phyloP scores from a whole-genome alignment of 305 asterid species.

The Solanum aculeatissimum region DNA sequence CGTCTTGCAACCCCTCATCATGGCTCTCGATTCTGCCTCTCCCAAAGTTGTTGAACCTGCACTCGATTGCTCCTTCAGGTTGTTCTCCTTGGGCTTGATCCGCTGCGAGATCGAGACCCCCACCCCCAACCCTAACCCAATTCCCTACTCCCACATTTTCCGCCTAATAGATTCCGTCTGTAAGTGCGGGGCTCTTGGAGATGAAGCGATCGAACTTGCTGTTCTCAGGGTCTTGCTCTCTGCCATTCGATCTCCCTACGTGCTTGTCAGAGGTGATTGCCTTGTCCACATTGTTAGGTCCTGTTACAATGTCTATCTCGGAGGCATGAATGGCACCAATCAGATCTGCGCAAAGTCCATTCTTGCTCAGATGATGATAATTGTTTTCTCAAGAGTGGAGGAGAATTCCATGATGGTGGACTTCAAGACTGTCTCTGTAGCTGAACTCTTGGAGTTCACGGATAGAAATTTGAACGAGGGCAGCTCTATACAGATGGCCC shows the following conservation, averaged over 20 bases:
- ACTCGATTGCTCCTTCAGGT: constrained; percentile 73
- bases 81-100: constrained; percentile 67
- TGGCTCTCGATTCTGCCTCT: constrained; percentile 68
- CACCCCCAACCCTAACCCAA: not conserved
- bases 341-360: constrained; percentile 98
- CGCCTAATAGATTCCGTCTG: constrained; percentile 74
- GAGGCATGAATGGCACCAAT: constrained; percentile 91
- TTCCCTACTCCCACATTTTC: constrained; percentile 33
- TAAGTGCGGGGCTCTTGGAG: constrained; percentile 66
- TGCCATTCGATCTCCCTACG: constrained; percentile 70
- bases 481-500: constrained; percentile 73
- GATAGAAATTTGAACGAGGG: constrained; percentile 94
- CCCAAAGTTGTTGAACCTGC: constrained; percentile 92
- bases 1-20: constrained; percentile 60
- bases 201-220: constrained; percentile 68
- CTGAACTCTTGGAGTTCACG: constrained; percentile 76
- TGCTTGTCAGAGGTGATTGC: constrained; percentile 63
- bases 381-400: constrained; percentile 79
- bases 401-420: constrained; percentile 46
- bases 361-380: constrained; percentile 92
- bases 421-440: constrained; percentile 57
- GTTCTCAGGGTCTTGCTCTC: constrained; percentile 72
- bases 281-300: constrained; percentile 77
- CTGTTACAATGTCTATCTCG: constrained; percentile 88
- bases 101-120: constrained; percentile 47